phyloP scores from a whole-genome alignment of 1,139 yeast species.

The Geotrichum siamense region DNA sequence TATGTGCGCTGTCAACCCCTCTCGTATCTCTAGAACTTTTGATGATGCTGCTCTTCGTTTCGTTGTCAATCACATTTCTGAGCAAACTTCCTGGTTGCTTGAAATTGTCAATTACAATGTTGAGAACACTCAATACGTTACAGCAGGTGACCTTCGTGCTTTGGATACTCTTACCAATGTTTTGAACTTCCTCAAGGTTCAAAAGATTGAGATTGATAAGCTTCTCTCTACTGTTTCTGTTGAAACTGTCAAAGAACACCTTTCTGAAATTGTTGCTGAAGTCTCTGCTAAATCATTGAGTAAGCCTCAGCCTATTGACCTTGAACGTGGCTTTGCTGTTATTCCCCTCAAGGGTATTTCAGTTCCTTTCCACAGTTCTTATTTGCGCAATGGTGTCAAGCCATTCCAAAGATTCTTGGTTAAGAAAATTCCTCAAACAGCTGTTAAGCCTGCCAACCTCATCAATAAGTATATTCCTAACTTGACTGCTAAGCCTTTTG shows the following conservation, averaged over 20 bases:
- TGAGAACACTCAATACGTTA: conserved; percentile 95
- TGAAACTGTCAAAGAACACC: conserved; percentile 82
- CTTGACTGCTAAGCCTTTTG: conserved; percentile 96
- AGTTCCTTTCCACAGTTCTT: conserved; percentile 98
- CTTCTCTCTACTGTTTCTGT: conserved; percentile 73
- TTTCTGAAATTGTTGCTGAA: conserved; percentile 80
- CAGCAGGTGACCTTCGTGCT: conserved; percentile 97
- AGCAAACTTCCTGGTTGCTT: conserved; percentile 83
- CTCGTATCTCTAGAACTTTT: conserved; percentile 83
- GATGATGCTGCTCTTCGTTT: conserved; percentile 89
- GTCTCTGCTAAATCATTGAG: conserved; percentile 71
- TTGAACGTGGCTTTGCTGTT: conserved; percentile 97
- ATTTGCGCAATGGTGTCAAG: conserved; percentile 95
- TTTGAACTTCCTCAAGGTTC: conserved; percentile 81
- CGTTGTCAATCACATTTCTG: conserved; percentile 83
- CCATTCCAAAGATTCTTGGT: conserved; percentile 97
- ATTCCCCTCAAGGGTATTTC: conserved; percentile 97
- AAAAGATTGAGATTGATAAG: conserved; percentile 88
- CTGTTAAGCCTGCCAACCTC: conserved; percentile 89
- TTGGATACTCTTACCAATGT: conserved; percentile 91
- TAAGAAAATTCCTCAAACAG: conserved; percentile 91
- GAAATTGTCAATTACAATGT: conserved; percentile 98
- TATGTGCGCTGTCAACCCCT: conserved; percentile 98
- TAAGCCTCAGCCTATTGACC: conserved; percentile 92
- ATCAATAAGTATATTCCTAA: conserved; percentile 96